A percentile compares a stretch with the other conserved stretches of the same genome.
These are phyloP conservation scores for Buddleja alternifolia DNA, from an alignment of 257 asterid genomes.

Conservation along the genomic window DNA sequence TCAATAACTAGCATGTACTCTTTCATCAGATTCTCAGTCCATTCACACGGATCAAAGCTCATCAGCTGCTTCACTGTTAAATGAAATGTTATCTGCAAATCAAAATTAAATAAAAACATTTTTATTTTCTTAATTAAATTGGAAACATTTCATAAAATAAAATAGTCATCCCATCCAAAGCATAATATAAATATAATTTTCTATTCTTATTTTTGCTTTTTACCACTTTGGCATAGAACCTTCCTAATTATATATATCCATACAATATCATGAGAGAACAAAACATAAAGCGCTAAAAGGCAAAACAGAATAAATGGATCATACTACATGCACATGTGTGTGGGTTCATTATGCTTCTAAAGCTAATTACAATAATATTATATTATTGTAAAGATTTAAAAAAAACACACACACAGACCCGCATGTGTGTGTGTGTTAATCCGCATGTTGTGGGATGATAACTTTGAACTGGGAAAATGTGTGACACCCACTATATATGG, in stretches of 20 bases:
- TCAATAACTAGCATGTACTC: conserved; percentile 98
- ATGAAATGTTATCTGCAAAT: conserved; percentile 84
- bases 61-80: conserved; percentile 90
- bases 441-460: conserved; percentile 18
- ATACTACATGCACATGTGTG: conserved; percentile 74
- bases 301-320: conserved; percentile 56
- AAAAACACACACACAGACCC: conserved; percentile 16
- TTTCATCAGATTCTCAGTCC: conserved; percentile 96
- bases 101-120: not conserved
- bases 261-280: conserved; percentile 41
- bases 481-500: conserved; percentile 44
- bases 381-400: not conserved
- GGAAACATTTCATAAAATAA: not conserved
- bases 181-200: too few relatives aligned
- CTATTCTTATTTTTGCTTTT: not conserved
- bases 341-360: conserved; percentile 53
- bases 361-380: conserved; percentile 28
- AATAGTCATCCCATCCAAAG: not conserved
- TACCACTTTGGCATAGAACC: conserved; percentile 31
- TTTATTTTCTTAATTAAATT: not conserved
- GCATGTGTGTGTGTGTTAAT: conserved; percentile 13
- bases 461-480: conserved; percentile 21
- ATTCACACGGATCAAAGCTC: conserved; percentile 99
- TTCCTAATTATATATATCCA: conserved; percentile 38
- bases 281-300: conserved; percentile 47